Percentiles rank a stretch among this genome's conserved stretches.
Conservation (phyloP, 106 monocot genomes). For the Dendrobium chrysotoxum region DNA sequence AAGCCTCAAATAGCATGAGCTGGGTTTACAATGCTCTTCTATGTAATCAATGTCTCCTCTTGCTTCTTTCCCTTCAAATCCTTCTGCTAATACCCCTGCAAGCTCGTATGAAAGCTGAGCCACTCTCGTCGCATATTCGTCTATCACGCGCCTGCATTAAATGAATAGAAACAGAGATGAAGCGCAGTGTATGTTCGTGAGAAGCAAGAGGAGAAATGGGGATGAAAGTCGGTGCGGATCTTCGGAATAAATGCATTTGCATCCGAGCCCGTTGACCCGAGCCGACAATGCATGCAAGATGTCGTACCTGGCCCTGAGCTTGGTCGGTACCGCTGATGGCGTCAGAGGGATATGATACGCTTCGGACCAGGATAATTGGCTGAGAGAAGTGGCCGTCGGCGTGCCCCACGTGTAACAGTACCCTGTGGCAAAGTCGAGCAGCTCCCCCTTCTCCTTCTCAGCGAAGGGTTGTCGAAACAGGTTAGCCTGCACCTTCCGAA, state of each 20-base stretch:
- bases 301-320: constrained; percentile 17
- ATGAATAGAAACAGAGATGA: neutral
- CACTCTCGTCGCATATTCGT: constrained; percentile 23
- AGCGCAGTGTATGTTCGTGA: no score
- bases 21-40: constrained; percentile 20
- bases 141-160: constrained; percentile 17
- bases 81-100: constrained; percentile 20
- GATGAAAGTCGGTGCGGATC: neutral
- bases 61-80: constrained; percentile 9
- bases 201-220: no score
- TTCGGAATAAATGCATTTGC: neutral
- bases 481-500: constrained; percentile 7
- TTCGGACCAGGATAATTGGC: constrained; percentile 34
- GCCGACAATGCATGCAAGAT: constrained; percentile 1
- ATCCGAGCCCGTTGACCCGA: neutral
- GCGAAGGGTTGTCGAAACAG: constrained; percentile 31
- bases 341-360: constrained; percentile 28
- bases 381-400: constrained; percentile 21
- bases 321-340: neutral
- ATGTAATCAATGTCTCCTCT: constrained; percentile 6
- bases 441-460: constrained; percentile 7
- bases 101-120: constrained; percentile 21
- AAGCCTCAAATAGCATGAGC: constrained; percentile 74
- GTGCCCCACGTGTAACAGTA: constrained; percentile 28
- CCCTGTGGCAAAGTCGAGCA: constrained; percentile 7